Conservation (phyloP, 2,329 filamentous ascomycete species). For the Xylogone sp. region DNA sequence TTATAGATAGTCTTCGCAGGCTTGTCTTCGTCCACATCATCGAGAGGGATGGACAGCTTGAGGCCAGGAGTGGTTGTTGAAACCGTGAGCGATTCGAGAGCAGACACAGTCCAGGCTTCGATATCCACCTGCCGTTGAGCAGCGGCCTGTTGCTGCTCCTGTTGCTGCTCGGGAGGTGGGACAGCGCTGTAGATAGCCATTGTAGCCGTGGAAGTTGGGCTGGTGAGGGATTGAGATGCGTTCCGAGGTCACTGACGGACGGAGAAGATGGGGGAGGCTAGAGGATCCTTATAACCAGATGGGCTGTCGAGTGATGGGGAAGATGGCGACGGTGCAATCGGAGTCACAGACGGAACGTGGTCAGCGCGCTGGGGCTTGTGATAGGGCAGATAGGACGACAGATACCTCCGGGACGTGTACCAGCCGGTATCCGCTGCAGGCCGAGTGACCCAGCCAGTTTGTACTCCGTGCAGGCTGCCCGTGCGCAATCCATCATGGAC, state of each 20-base stretch:
- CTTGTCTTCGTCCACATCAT: constrained; percentile 42
- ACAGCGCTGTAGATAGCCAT: constrained; percentile 53
- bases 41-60: constrained; percentile 72
- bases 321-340: constrained; percentile 1
- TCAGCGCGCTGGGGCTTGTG: not conserved
- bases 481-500: too few species aligned
- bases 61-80: constrained; percentile 54
- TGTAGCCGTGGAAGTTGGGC: constrained; percentile 11
- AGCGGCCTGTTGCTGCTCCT: constrained; percentile 13
- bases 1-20: constrained; percentile 25
- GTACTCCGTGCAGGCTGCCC: not conserved
- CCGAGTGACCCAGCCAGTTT: not conserved
- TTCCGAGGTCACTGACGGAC: not conserved
- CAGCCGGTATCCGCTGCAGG: not conserved
- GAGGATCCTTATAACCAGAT: not conserved
- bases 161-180: constrained; percentile 40
- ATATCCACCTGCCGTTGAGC: constrained; percentile 48
- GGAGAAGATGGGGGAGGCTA: not conserved
- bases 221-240: not conserved
- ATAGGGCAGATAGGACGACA: too few species aligned
- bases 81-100: constrained; percentile 52
- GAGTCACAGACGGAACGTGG: not conserved
- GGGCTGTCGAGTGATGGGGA: not conserved
- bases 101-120: constrained; percentile 62
- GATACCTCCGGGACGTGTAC: too few species aligned